Conservation (phyloP, 352 stramenopile species). For the Phytophthora nicotianae region DNA sequence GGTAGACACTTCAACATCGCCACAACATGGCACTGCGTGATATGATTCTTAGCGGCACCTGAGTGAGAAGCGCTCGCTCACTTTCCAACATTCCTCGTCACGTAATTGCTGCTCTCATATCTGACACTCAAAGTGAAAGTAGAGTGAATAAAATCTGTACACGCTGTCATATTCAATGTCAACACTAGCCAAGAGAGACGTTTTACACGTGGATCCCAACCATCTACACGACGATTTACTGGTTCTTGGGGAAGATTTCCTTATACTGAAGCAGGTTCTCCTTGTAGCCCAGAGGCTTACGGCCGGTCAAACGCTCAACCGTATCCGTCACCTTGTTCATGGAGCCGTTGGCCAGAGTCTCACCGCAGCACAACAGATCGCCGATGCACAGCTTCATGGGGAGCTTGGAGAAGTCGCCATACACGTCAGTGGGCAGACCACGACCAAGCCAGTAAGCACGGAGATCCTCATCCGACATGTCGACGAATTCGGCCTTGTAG, state of each 20-base stretch:
- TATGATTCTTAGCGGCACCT: too few relatives aligned
- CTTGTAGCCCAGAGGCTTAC: conserved; percentile 22
- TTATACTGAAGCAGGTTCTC: conserved; percentile 21
- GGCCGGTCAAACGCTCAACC: conserved; percentile 19
- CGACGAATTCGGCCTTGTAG: conserved; percentile 33
- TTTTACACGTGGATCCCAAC: too few relatives aligned
- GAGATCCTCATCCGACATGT: conserved; percentile 41
- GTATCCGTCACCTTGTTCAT: conserved; percentile 24
- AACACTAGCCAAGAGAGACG: too few relatives aligned
- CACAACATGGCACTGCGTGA: too few relatives aligned
- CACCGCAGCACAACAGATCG: conserved; percentile 29
- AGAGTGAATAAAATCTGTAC: too few relatives aligned
- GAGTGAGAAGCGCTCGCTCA: too few relatives aligned
- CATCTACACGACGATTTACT: conserved; percentile 8
- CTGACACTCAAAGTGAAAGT: too few relatives aligned
- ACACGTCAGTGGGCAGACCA: conserved; percentile 20
- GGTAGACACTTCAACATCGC: too few relatives aligned
- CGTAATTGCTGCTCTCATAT: too few relatives aligned
- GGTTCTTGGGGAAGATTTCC: conserved; percentile 25
- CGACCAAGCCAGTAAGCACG: conserved; percentile 19
- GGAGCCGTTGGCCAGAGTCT: conserved; percentile 25
- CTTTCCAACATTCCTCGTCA: too few relatives aligned
- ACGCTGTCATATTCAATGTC: too few relatives aligned
- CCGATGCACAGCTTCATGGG: conserved; percentile 32
- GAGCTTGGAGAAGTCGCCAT: conserved; percentile 22